These are phyloP conservation scores for Phialemoniopsis sp. DNA, from an alignment of 2,329 filamentous ascomycete species.

Conservation along the genomic window DNA sequence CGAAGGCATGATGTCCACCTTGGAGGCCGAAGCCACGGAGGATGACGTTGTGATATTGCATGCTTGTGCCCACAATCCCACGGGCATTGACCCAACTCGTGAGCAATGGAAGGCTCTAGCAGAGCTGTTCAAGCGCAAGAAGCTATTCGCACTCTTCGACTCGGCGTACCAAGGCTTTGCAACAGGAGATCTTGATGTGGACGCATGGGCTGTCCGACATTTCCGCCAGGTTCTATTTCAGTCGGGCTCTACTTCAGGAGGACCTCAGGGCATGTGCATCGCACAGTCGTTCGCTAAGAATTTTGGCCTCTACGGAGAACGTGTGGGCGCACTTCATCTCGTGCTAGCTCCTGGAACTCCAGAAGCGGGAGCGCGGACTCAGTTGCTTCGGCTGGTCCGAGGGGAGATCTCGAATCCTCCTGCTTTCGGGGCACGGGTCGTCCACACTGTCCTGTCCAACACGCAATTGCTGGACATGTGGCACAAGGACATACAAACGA, in stretches of 20 bases:
- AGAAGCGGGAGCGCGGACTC: too few relatives aligned
- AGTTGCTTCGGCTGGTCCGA: conserved; percentile 8
- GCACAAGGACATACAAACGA: too few relatives aligned
- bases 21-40: conserved; percentile 17
- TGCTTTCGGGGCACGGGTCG: background rate
- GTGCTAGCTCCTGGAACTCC: too few relatives aligned
- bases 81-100: conserved; percentile 30
- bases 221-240: conserved; percentile 13
- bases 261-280: conserved; percentile 44
- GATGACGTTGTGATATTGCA: conserved; percentile 28
- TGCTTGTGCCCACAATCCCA: conserved; percentile 38
- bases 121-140: conserved; percentile 10
- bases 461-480: too few relatives aligned
- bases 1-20: conserved; percentile 17
- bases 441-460: too few relatives aligned
- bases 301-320: conserved; percentile 28
- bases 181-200: conserved; percentile 20
- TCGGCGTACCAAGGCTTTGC: conserved; percentile 25
- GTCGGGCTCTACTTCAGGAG: conserved; percentile 32
- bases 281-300: conserved; percentile 55
- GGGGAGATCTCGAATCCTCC: background rate
- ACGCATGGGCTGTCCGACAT: conserved; percentile 22
- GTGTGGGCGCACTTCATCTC: conserved; percentile 20
- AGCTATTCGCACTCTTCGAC: conserved; percentile 24
- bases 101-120: conserved; percentile 24